Base-by-base conservation (phyloP, 768 basidiomycete species). In the Daedaleopsis sinensis region DNA sequence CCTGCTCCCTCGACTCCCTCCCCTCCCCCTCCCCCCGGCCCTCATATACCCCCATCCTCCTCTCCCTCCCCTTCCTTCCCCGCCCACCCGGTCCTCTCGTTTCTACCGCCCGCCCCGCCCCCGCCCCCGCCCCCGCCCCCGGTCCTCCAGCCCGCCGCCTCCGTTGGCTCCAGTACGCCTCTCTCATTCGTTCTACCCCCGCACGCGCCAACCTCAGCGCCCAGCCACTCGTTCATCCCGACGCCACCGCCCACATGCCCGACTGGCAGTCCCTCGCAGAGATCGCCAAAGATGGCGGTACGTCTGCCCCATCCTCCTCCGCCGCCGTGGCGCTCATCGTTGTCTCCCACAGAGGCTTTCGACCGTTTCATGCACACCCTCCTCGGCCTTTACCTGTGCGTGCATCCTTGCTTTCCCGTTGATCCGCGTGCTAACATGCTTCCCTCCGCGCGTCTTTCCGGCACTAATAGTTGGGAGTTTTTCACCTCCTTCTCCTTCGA, bases 351-450 rank as follows among this genome's bases (percentile, higher is more conserved):
- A 80, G 80, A 69, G 52, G 67, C 73, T 38, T 81, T 82, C 60
- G 65, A 70, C 52, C 75, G 74, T 58, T 62, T 80, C 58, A 76
- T 81, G 67, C 81, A 82, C 60, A 65, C 68, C n/a, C 66, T 82
- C 43, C 68, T 80, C 47, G 80, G 80, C 16, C 72, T 81, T 38
- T 81, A 81, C 68, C 70, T 77, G 80, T 81, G 55, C 67, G 80
- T 55, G 18, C n/a, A 23, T 39, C 48, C 47, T 32, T 21, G 2
- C 23, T n/a, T 15, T 5, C 36, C 32, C 48, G 48, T n/a, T 24
- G 21, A 13, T 27, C 44, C n/a, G 24, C 35, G 48, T 10, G 49
- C 38, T 21, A 24, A 23, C 37, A n/a, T 55, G 37, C 27, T 38
- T 32, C 48, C 27, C 52, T 57, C 35, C 59, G 15, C 52, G 16